A percentile compares a stretch with the other conserved stretches of the same genome.
These are phyloP conservation scores for Rhazya stricta DNA, from an alignment of 257 asterid species.

Conservation along the genomic window DNA sequence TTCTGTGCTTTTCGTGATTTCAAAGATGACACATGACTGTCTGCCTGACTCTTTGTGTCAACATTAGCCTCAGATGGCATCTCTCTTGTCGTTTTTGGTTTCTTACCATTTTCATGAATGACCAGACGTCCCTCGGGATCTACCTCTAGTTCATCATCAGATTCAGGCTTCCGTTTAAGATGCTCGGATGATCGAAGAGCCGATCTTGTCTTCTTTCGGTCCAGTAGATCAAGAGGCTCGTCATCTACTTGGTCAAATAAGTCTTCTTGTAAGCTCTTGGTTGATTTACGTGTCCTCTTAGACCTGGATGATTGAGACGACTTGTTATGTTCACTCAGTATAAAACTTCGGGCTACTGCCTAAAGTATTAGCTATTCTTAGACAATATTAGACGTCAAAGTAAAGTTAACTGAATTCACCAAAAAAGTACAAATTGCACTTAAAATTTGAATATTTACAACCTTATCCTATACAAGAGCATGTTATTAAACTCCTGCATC, in stretches of 20 bases:
- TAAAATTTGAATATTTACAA: not conserved
- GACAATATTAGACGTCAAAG: not conserved
- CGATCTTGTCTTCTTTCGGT: constrained; percentile 63
- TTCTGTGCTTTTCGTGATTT: constrained; percentile 50
- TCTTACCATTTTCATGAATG: constrained; percentile 45
- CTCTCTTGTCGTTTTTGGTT: constrained; percentile 42
- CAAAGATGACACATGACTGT: constrained; percentile 37
- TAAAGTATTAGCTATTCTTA: not conserved
- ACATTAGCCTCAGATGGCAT: constrained; percentile 26
- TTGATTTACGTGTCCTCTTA: constrained; percentile 48
- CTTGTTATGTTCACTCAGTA: not conserved
- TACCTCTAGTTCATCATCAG: constrained; percentile 74
- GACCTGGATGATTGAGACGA: constrained; percentile 37
- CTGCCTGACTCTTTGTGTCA: constrained; percentile 52
- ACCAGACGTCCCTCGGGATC: constrained; percentile 81
- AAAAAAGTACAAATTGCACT: not conserved
- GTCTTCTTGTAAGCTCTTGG: constrained; percentile 82
- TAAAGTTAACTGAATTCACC: not conserved
- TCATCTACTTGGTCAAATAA: constrained; percentile 68
- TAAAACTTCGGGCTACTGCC: not conserved
- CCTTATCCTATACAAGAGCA: not conserved
- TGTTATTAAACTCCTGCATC: not conserved
- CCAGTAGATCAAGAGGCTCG: constrained; percentile 92
- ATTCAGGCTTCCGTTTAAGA: constrained; percentile 43
- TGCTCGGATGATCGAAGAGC: constrained; percentile 67